A percentile compares a stretch with the other conserved stretches of the same genome.
Conservation (phyloP, 169 alveolate genomes). For the Plasmodium inui region DNA sequence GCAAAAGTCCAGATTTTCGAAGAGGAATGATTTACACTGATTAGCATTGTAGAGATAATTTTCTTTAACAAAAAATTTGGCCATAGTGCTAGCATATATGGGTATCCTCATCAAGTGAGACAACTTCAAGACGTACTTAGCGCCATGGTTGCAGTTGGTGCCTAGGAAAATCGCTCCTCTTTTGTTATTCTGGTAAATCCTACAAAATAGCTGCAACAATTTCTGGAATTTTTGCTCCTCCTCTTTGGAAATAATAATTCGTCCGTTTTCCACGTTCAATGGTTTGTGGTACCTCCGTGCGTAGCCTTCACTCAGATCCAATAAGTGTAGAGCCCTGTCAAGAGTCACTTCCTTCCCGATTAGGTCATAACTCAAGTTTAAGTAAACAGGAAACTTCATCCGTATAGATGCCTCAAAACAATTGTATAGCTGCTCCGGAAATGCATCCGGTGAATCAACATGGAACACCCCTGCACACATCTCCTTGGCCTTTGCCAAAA, state of each 20-base stretch:
- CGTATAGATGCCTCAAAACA: neutral
- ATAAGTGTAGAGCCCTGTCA: conserved; percentile 19
- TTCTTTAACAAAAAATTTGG: conserved; percentile 44
- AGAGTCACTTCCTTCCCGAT: conserved; percentile 3
- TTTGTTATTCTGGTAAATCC: conserved; percentile 27
- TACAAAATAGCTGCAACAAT: neutral
- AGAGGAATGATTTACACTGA: conserved; percentile 56
- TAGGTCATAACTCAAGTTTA: conserved; percentile 53
- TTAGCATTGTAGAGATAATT: conserved; percentile 59
- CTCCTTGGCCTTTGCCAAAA: conserved; percentile 46
- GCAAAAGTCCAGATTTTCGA: conserved; percentile 59
- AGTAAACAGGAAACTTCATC: conserved; percentile 32
- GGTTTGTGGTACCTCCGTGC: neutral
- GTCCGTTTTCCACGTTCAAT: neutral
- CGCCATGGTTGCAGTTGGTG: conserved; percentile 51
- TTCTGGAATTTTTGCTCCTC: neutral
- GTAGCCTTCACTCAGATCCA: neutral
- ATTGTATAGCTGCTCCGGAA: conserved; percentile 5
- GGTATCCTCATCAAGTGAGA: conserved; percentile 37
- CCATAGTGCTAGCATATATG: conserved; percentile 58
- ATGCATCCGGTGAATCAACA: conserved; percentile 35
- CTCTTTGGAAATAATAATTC: neutral
- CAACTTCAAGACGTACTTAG: conserved; percentile 42
- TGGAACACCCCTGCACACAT: conserved; percentile 35
- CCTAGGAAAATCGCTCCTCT: conserved; percentile 72